Evolutionary conservation across 2,329 filamentous ascomycete species (phyloP).

Genomic region (Cytospora piceae): DNA sequence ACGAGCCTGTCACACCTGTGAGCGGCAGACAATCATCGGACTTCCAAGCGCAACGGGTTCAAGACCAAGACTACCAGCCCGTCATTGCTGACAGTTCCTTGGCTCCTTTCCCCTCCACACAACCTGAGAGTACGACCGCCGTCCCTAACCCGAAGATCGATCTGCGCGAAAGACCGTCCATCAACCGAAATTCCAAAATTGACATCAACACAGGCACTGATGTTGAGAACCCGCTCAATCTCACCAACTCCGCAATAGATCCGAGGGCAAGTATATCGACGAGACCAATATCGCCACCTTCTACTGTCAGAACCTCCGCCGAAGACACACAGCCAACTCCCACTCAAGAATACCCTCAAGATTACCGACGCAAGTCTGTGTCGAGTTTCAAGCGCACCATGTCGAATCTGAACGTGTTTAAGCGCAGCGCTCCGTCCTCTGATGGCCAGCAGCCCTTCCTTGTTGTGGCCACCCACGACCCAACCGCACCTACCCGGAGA

Average conservation of each 20-base stretch:
- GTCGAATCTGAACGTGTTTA: constrained; percentile 48
- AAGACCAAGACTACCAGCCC: constrained; percentile 40
- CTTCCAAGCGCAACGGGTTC: constrained; percentile 50
- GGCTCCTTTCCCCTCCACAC: constrained; percentile 26
- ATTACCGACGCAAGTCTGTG: constrained; percentile 50
- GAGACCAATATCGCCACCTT: constrained; percentile 15
- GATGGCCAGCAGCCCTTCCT: constrained; percentile 36
- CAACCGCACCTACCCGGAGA: constrained; percentile 41
- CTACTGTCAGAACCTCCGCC: constrained; percentile 29
- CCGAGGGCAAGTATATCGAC: constrained; percentile 15
- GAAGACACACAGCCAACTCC: constrained; percentile 37
- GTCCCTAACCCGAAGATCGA: constrained; percentile 14
- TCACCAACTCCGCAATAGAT: constrained; percentile 4
- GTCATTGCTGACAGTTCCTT: constrained; percentile 37
- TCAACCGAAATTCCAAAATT: constrained; percentile 16
- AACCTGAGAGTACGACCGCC: constrained; percentile 21
- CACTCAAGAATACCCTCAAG: constrained; percentile 41
- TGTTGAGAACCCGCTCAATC: constrained; percentile 4
- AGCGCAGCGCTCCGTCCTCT: constrained; percentile 44
- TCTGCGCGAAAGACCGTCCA: constrained; percentile 21
- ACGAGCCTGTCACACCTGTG: constrained; percentile 65
- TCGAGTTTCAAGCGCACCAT: constrained; percentile 53
- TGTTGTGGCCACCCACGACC: constrained; percentile 18
- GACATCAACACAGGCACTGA: constrained; percentile 13
- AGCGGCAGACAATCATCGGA: constrained; percentile 61